Percentiles rank a stretch among this genome's conserved stretches.
These are phyloP conservation scores for Pseudogymnoascus sp. DNA, from an alignment of 2,329 filamentous ascomycete genomes.

Conservation along the genomic window DNA sequence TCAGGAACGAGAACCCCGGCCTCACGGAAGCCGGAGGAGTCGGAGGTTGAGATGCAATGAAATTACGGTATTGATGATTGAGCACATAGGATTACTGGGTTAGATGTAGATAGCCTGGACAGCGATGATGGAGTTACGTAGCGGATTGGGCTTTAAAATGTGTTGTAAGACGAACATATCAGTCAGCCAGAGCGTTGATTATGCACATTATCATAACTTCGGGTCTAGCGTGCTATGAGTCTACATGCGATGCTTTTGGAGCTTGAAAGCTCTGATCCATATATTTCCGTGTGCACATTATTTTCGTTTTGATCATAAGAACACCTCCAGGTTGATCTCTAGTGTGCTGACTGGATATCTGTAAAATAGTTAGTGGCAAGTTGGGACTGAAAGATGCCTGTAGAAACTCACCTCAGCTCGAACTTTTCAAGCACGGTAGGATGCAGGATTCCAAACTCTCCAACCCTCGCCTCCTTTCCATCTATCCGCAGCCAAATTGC, in stretches of 20 bases:
- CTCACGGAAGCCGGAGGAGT: conserved; percentile 23
- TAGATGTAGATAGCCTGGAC: conserved; percentile 2
- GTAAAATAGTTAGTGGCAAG: conserved; percentile 18
- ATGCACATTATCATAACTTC: conserved; percentile 7
- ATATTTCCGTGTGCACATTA: conserved; percentile 6
- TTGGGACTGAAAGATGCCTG: neutral
- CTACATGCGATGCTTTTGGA: conserved; percentile 8
- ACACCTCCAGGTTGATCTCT: conserved; percentile 89
- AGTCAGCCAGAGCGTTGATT: conserved; percentile 1
- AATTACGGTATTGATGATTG: conserved; percentile 13
- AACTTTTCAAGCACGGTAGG: conserved; percentile 90
- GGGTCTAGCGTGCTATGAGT: conserved; percentile 2
- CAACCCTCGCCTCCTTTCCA: conserved; percentile 69
- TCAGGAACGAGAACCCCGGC: conserved; percentile 19
- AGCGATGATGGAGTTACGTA: conserved; percentile 1
- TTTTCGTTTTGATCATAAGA: conserved; percentile 49
- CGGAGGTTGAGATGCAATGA: conserved; percentile 44
- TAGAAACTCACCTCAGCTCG: conserved; percentile 60
- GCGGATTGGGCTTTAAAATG: neutral
- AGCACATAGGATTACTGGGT: neutral
- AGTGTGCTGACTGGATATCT: conserved; percentile 88
- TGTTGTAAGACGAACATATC: neutral
- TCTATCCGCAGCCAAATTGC: conserved; percentile 69
- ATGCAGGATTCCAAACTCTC: conserved; percentile 89
- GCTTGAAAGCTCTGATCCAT: conserved; percentile 6